Evolutionary conservation across 495 filamentous ascomycete species (phyloP), one percentile per base, ranked within the genome.

Genomic region (Articulospora tetracladia): DNA sequence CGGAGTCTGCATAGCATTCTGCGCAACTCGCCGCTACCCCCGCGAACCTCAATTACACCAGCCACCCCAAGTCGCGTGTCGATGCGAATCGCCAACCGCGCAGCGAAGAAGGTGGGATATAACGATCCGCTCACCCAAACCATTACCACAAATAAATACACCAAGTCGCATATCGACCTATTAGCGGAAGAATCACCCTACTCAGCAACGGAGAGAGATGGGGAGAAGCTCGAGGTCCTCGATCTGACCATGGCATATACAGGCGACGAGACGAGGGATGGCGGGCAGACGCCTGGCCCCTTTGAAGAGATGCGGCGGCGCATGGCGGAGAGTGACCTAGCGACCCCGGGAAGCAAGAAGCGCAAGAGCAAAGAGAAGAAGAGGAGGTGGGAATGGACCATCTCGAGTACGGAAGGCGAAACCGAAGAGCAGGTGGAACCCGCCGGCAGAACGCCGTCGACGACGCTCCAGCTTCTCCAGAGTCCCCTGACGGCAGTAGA

Each of bases 1-100:
- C 77, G 84, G 19, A 80, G 80, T 7, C 77, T 90, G 7, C 84
- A 82, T 61, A 89, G 86, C 70, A 92, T 92, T 70, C 77, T 92
- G 28, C 86, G 87, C 68, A 92, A 92, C 75, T 90, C 87, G 10
- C 88, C 87, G 1, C 69, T 86, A 12, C 81, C 80, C 61, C 83
- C 73, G 32, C 68, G 71, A 13, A 77, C 58, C 57, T 70, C 74
- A 6, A 65, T 58, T 39, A 76, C 78, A 28, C 79, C 79, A 12
- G 68, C 68, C 13, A 79, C 81, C 0, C 76, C 76, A 13, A 71
- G 69, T 50, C 72, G 79, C 32, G 73, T 76, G 32, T 81, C 81
- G 15, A 59, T 71, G 22, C 74, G 79, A 27, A 65, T 81, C 12
- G 77, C 80, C 50, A 76, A 81, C 66, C 15, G 70, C 72, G 55